phyloP scores from a whole-genome alignment of 257 asterid genomes.

The Przewalskia tangutica region DNA sequence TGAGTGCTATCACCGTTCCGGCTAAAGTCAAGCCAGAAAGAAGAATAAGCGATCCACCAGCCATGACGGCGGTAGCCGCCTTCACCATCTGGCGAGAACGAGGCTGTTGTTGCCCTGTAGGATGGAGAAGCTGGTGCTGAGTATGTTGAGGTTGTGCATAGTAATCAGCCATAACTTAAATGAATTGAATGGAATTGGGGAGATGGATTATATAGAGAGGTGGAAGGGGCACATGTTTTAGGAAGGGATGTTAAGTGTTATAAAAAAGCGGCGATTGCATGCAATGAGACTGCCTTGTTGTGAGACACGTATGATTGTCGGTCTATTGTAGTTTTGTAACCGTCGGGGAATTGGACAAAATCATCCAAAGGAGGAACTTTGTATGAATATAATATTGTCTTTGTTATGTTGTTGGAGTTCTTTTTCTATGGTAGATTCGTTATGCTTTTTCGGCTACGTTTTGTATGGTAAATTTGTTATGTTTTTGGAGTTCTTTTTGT shows the following conservation, averaged over 20 bases:
- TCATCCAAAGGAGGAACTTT: not conserved
- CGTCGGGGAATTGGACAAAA: not conserved
- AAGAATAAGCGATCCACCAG: slow-evolving; percentile 61
- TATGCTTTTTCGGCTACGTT: not conserved
- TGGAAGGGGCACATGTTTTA: not conserved
- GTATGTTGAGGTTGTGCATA: slow-evolving; percentile 8
- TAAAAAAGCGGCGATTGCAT: not conserved
- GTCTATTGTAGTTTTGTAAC: not conserved
- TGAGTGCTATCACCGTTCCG: slow-evolving; percentile 54
- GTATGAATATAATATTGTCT: not conserved
- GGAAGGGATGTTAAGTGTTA: not conserved
- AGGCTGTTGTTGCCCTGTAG: slow-evolving; percentile 17
- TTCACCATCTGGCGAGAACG: slow-evolving; percentile 43
- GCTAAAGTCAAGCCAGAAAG: slow-evolving; percentile 56
- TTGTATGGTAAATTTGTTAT: no score
- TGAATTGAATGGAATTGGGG: not conserved
- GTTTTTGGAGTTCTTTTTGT: not conserved
- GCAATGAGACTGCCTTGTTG: not conserved
- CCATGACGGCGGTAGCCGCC: slow-evolving; percentile 58
- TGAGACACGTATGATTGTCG: not conserved
- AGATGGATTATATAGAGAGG: not conserved
- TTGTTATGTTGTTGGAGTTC: not conserved
- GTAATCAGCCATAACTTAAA: slow-evolving; percentile 24
- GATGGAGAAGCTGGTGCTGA: slow-evolving; percentile 7
- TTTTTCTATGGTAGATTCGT: not conserved